phyloP scores from a whole-genome alignment of 2,329 filamentous ascomycete genomes.

The Albophoma yamanashiensis region DNA sequence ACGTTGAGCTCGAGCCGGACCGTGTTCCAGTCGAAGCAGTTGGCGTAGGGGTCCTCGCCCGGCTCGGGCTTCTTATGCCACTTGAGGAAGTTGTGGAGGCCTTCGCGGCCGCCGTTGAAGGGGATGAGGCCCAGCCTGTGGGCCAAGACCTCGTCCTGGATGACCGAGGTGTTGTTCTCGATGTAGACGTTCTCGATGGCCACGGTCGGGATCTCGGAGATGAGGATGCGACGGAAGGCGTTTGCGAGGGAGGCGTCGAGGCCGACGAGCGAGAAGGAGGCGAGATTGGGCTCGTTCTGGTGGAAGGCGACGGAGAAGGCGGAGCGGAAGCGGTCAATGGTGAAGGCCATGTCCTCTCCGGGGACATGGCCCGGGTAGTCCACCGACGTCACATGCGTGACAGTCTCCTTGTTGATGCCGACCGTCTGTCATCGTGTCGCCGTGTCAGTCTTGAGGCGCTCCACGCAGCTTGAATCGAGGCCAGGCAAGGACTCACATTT shows the following conservation, averaged over 20 bases:
- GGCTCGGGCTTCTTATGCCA: conserved; percentile 65
- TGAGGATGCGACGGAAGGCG: conserved; percentile 90
- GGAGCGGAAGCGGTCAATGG: conserved; percentile 59
- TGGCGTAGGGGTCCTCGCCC: conserved; percentile 49
- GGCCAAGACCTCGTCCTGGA: conserved; percentile 93
- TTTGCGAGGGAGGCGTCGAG: conserved; percentile 91
- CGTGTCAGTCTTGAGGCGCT: conserved; percentile 4
- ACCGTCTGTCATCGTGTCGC: conserved; percentile 50
- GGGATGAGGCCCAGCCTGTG: conserved; percentile 86
- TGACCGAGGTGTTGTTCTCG: conserved; percentile 93
- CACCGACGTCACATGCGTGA: conserved; percentile 78
- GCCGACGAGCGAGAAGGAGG: conserved; percentile 84
- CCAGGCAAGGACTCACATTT: conserved; percentile 33
- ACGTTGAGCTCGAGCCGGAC: conserved; percentile 67
- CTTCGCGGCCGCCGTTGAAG: conserved; percentile 67
- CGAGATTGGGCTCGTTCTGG: conserved; percentile 64
- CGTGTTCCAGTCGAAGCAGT: conserved; percentile 74
- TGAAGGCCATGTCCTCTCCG: conserved; percentile 77
- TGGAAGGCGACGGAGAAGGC: conserved; percentile 72
- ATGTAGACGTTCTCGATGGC: conserved; percentile 92
- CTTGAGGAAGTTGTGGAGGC: conserved; percentile 65
- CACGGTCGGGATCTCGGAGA: conserved; percentile 87
- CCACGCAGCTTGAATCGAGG: neutral
- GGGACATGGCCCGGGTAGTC: conserved; percentile 90
- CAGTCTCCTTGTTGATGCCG: conserved; percentile 79